Conservation (phyloP, 2,329 filamentous ascomycete genomes). For the Colletotrichum navitas region DNA sequence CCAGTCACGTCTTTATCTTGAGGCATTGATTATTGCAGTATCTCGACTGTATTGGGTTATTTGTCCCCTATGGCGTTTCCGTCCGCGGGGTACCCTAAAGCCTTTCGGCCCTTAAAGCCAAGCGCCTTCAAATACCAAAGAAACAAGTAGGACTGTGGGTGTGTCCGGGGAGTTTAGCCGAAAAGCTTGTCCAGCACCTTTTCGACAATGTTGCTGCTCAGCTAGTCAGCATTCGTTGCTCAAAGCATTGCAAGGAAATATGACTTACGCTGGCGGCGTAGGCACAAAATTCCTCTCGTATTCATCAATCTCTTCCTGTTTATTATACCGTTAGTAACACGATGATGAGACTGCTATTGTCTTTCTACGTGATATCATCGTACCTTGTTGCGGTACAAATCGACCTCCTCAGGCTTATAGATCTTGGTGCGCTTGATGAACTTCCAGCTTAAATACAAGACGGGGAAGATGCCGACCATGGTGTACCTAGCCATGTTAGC, state of each 20-base stretch:
- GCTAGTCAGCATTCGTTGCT: background rate
- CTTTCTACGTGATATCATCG: background rate
- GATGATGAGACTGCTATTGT: background rate
- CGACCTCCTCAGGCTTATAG: conserved; percentile 68
- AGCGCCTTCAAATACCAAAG: background rate
- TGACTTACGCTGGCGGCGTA: conserved; percentile 63
- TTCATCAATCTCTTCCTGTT: conserved; percentile 72
- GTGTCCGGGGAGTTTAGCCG: background rate
- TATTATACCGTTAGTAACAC: background rate
- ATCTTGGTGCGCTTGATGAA: conserved; percentile 73
- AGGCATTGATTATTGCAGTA: background rate
- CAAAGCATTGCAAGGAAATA: rapidly evolving
- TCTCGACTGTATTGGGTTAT: background rate
- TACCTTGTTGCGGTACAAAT: conserved; percentile 69
- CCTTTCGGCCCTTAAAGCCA: background rate
- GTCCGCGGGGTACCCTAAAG: background rate
- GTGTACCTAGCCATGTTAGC: conserved; percentile 62
- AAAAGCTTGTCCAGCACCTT: conserved; percentile 31
- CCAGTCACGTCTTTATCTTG: background rate
- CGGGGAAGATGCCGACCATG: conserved; percentile 78
- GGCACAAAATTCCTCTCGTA: conserved; percentile 73
- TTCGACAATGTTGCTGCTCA: conserved; percentile 21
- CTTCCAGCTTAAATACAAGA: conserved; percentile 80
- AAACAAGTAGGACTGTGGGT: background rate
- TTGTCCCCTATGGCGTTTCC: background rate